These are phyloP conservation scores for Camillea tinctor DNA, from an alignment of 2,329 filamentous ascomycete species.

Conservation along the genomic window DNA sequence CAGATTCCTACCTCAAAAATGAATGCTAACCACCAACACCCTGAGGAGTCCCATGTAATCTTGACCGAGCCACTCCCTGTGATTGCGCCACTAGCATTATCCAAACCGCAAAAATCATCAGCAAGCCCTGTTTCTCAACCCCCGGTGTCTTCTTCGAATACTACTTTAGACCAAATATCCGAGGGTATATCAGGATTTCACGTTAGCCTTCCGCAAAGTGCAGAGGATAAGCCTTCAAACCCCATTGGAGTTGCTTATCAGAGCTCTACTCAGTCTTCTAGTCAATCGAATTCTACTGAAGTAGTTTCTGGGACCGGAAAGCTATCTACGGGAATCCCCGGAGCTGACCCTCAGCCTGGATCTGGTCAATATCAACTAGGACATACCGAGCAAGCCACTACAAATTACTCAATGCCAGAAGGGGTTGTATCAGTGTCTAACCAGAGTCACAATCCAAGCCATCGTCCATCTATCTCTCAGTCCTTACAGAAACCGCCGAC, in stretches of 20 bases:
- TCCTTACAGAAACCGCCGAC: not conserved
- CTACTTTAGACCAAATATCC: constrained; percentile 12
- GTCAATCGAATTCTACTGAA: not conserved
- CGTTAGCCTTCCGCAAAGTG: constrained; percentile 2
- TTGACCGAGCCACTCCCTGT: constrained; percentile 13
- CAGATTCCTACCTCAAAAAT: constrained; percentile 2
- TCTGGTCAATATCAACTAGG: not conserved
- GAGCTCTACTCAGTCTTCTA: not conserved
- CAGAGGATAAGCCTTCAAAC: constrained; percentile 2
- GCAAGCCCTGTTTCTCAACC: constrained; percentile 4
- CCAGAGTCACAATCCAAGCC: not conserved
- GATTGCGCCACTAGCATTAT: constrained; percentile 21
- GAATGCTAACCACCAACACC: not conserved
- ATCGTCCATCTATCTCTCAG: not conserved
- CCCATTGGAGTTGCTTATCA: constrained; percentile 1
- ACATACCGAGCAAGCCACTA: not conserved
- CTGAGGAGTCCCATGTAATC: constrained; percentile 1
- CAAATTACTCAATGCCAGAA: not conserved
- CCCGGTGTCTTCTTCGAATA: not conserved
- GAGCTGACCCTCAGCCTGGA: not conserved
- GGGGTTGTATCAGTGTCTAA: not conserved
- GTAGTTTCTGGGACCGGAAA: not conserved
- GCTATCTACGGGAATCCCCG: not conserved
- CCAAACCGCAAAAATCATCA: constrained; percentile 15
- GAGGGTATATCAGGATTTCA: constrained; percentile 17